Base-by-base conservation (phyloP, 805 yeast species). In the Tetrapisispora fleetii region DNA sequence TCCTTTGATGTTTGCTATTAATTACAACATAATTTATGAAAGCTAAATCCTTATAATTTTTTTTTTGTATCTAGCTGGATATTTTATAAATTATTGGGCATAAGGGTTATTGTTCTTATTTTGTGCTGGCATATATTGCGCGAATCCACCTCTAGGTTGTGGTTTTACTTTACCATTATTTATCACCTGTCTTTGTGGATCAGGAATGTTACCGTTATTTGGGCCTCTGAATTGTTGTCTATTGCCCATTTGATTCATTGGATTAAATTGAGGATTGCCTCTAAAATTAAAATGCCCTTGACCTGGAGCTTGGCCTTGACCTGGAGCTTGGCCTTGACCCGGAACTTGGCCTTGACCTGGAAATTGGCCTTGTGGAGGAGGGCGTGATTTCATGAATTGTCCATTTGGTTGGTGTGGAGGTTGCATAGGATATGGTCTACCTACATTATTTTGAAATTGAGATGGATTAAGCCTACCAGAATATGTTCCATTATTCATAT, bases 41-140 rank as follows among this genome's bases (percentile, higher is more conserved):
- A 11, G 7, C 17, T n/a, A 14, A 17, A 27, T 27, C 33, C 35
- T 32, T 13, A 32, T n/a, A n/a, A n/a, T n/a, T n/a, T n/a, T n/a
- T n/a, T 32, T 2, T 10, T 40, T 22, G 24, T n/a, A n/a, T 22
- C 9, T 3, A 24, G 2, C 35, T 27, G 11, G 13, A 8, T 16
- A 27, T 16, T 7, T 8, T 27, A 40, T 18, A 40, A n/a, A 16
- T 40, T 44, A 55, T 39, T 49, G 50, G 13, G 63, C 43, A 48
- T 63, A 63, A n/a, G 67, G 67, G 48, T 62, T 63, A 13, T 49
- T 54, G 8, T 49, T 46, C 19, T 45, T 48, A 17, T 10, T 45
- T 28, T 55, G 43, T 22, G 59, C 45, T 17, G 68, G 67, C 68
- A 64, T 64, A 42, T 53, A 64, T 37, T 61, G 67, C 5, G 68